A percentile compares a stretch with the other conserved stretches of the same genome.
These are phyloP conservation scores for Zasmidium citrigriseum DNA, from an alignment of 2,329 filamentous ascomycete species.

Conservation along the genomic window DNA sequence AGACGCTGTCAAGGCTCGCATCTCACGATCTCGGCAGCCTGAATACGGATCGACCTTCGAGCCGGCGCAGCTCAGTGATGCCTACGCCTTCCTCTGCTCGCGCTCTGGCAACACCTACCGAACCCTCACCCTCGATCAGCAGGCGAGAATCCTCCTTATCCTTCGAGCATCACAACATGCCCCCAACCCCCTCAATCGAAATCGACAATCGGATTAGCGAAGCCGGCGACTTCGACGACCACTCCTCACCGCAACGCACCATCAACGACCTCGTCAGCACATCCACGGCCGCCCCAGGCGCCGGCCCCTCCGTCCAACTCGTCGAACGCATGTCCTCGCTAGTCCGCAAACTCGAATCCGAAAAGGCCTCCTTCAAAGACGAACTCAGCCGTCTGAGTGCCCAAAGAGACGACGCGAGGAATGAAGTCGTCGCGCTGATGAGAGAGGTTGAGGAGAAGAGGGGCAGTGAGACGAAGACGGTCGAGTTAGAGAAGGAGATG, in stretches of 20 bases:
- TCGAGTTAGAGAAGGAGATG: conserved; percentile 68
- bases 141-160: conserved; percentile 51
- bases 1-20: conserved; percentile 29
- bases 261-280: conserved; percentile 55
- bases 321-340: conserved; percentile 95
- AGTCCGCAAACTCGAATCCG: conserved; percentile 84
- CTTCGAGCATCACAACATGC: conserved; percentile 29
- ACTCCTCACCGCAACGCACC: conserved; percentile 66
- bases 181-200: conserved; percentile 50
- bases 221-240: conserved; percentile 58
- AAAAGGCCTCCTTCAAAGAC: conserved; percentile 86
- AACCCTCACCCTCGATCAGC: conserved; percentile 32
- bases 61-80: conserved; percentile 33
- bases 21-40: conserved; percentile 30
- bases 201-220: conserved; percentile 50
- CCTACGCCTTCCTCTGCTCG: conserved; percentile 21
- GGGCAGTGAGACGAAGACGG: conserved; percentile 59
- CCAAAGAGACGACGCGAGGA: conserved; percentile 90
- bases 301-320: conserved; percentile 89
- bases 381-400: conserved; percentile 75
- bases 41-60: conserved; percentile 34
- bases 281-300: conserved; percentile 72
- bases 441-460: conserved; percentile 76
- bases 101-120: conserved; percentile 21
- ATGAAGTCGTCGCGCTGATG: conserved; percentile 89